phyloP scores from a whole-genome alignment of 164 flowering plant species.

The Pachysandra terminalis region DNA sequence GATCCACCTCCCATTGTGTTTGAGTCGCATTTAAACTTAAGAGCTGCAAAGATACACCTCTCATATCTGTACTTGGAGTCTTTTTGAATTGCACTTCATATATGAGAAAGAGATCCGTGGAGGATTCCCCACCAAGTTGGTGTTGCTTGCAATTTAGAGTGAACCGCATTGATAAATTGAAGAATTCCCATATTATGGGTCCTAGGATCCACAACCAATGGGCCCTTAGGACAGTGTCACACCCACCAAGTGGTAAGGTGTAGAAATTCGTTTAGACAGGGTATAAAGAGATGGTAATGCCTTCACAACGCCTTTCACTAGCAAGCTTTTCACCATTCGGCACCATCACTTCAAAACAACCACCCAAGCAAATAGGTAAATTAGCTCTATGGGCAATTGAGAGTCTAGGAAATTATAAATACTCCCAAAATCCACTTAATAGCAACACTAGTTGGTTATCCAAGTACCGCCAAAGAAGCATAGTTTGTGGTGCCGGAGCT shows the following conservation, averaged over 20 bases:
- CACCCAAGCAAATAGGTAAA: neutral
- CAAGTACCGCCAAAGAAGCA: neutral
- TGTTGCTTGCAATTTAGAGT: neutral
- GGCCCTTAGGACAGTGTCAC: neutral
- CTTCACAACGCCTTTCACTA: neutral
- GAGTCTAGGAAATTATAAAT: neutral
- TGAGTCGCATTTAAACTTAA: neutral
- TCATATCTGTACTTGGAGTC: neutral
- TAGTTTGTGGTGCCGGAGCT: constrained; percentile 1
- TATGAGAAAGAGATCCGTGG: neutral
- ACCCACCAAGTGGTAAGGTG: neutral
- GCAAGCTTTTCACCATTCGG: neutral
- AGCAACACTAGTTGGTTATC: neutral
- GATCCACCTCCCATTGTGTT: neutral
- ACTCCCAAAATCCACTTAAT: neutral
- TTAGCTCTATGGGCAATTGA: neutral
- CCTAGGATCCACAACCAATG: neutral
- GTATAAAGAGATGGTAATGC: neutral
- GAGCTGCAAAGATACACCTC: neutral
- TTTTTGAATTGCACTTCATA: neutral
- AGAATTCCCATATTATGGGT: constrained; percentile 1
- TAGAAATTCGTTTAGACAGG: neutral
- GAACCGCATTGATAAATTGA: neutral
- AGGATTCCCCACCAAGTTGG: neutral
- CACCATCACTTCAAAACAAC: neutral